These are phyloP conservation scores for Thoreauomyces humboldtii DNA, from an alignment of 192 early-diverging fungal genomes.

Conservation along the genomic window DNA sequence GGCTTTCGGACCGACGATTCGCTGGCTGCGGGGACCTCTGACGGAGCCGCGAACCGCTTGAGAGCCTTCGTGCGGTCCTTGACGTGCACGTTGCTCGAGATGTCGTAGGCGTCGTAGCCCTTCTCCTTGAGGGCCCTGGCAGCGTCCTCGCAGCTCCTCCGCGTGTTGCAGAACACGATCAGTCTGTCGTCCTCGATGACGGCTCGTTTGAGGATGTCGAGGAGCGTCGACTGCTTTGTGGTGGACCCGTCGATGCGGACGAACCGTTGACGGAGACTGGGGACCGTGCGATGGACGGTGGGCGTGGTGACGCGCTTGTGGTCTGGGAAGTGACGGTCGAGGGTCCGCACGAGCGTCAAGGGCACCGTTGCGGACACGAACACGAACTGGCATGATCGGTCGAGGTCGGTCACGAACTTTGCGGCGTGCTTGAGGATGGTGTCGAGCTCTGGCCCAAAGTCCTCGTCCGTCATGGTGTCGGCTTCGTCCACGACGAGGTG, in stretches of 20 bases:
- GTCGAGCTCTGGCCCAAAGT: conserved; percentile 67
- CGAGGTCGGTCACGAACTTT: conserved; percentile 25
- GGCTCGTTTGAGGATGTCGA: conserved; percentile 68
- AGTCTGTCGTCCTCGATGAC: conserved; percentile 57
- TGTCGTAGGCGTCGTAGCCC: conserved; percentile 13
- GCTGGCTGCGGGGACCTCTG: not conserved
- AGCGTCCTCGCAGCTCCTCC: conserved; percentile 31
- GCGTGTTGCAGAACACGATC: conserved; percentile 85
- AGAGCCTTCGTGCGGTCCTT: conserved; percentile 15
- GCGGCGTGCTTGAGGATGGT: conserved; percentile 52
- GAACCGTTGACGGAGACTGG: conserved; percentile 76
- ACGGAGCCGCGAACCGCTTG: conserved; percentile 1
- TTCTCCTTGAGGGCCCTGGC: conserved; percentile 28
- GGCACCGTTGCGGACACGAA: conserved; percentile 42
- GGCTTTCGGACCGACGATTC: not conserved
- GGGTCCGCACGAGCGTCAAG: conserved; percentile 35
- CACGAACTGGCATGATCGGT: conserved; percentile 18
- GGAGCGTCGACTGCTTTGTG: conserved; percentile 63
- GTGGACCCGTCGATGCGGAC: conserved; percentile 70
- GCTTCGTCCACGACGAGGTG: conserved; percentile 91
- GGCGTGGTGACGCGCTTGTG: conserved; percentile 72
- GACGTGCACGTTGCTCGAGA: conserved; percentile 14
- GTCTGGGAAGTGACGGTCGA: conserved; percentile 13
- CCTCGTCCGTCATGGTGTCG: conserved; percentile 76
- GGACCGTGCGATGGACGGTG: conserved; percentile 71